phyloP scores from a whole-genome alignment of 2,329 filamentous ascomycete genomes.

The Aspergillus intermedius region DNA sequence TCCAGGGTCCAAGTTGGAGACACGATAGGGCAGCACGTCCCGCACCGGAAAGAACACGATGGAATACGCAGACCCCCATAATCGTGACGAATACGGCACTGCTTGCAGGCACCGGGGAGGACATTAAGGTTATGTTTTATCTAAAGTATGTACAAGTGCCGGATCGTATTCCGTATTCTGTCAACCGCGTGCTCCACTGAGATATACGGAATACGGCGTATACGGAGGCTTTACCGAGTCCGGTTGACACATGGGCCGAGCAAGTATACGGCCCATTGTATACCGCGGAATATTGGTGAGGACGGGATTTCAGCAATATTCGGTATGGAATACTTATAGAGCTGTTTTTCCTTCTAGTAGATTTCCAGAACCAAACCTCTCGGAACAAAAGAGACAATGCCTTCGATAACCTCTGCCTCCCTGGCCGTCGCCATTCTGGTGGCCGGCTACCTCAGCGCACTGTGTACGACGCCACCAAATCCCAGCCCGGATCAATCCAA shows the following conservation, averaged over 20 bases:
- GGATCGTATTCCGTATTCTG: not conserved
- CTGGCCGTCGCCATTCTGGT: slow-evolving; percentile 11
- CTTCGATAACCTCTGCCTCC: slow-evolving; percentile 2
- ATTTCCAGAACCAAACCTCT: no score
- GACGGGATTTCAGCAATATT: no score
- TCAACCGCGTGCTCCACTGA: not conserved
- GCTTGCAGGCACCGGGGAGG: not conserved
- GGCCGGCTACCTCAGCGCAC: slow-evolving; percentile 10
- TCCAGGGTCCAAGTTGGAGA: no score
- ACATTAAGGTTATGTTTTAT: not conserved
- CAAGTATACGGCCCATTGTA: no score
- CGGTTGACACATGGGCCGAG: no score
- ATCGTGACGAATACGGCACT: no score
- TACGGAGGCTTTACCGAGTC: not conserved
- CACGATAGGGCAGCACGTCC: no score
- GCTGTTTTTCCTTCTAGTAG: not conserved
- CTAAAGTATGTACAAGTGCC: not conserved
- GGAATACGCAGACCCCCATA: no score
- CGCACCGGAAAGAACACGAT: no score
- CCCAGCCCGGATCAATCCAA: slow-evolving; percentile 5
- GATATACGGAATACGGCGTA: not conserved
- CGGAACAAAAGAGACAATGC: slow-evolving; percentile 5
- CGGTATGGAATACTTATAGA: no score
- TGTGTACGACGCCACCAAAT: slow-evolving; percentile 19
- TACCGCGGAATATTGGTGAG: no score